Base-by-base conservation (phyloP, 257 asterid genomes). In the Solanum clarkiae region DNA sequence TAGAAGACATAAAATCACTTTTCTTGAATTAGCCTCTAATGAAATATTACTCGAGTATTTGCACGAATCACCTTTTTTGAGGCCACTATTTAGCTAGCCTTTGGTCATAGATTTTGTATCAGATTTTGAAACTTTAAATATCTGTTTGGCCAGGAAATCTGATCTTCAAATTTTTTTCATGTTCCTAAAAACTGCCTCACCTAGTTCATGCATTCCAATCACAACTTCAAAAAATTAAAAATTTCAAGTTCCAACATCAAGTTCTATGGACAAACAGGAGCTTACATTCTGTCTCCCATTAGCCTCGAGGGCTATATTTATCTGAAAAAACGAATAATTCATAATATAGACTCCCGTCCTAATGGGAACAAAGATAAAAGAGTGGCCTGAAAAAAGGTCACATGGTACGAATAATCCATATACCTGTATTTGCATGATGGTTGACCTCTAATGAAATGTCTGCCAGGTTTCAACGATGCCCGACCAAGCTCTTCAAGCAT, bases 401-500 rank as follows among this genome's bases (percentile, higher is more conserved):
- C 11, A 24, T 4, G 0, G 18, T 68, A 13, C 1, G 13, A 74
- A 74, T 47, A 14, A 22, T 75, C 42, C 40, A 1, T 75, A 24
- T 49, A 49, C 62, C 12, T 51, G 26, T 45, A 49, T 63, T 29
- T 63, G 62, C 57, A 13, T 54, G 81, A 69, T 20, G 51, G 57
- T 53, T 54, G 56, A 66, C 45, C 49, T 69, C 22, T 70, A 68
- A 47, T 54, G 8, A 70, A 66, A 40, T 69, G 59, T 66, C 16
- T 49, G 44, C 22, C 65, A 97, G 99, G 99, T 97, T 79, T 95
- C 99, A 6, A 97, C 99, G 62, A 97, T 97, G 99, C 99, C 99
- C 4, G 99, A 97, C 85, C 99, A 95, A 90, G 99, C 99, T n/a
- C 98, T 97, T 65, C 92, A 84, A 84, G 99, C 99, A 83, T 97